Evolutionary conservation across 164 flowering plant species (phyloP), one percentile per base, ranked within the genome.

Genomic region (Dillenia suffruticosa): DNA sequence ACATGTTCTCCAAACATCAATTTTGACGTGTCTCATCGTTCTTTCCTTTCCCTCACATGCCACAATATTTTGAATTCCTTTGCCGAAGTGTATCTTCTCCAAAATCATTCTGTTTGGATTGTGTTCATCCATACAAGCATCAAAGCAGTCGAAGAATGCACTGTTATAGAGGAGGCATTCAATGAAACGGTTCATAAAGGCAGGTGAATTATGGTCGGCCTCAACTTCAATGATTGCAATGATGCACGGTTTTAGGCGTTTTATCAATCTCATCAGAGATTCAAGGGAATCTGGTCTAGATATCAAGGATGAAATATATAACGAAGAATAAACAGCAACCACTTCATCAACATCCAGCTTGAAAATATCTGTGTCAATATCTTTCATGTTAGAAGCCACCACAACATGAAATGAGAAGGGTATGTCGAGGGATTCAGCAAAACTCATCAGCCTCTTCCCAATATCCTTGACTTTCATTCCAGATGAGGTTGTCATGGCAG

Each of bases 221-320:
- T 64, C 68, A 1, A 57, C 57, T 51, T 65, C 68, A 14, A 53
- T n/a, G 24, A 65, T 45, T 19, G 58, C 51, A 62, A 65, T 65
- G 2, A 65, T 19, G 3, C 19, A 12, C 12, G 63, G 63, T 17
- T 58, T 58, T 5, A 58, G 8, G 13, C n/a, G 14, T 52, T n/a
- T 58, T 14, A 65, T 51, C 40, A 65, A 51, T 15, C 45, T 58
- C 68, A 65, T 65, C 10, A 65, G 0, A 13, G 54, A 45, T 8
- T 57, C 46, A 22, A 65, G 46, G 1, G 12, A 45, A 44, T 51
- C 57, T 12, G 54, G 68, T 45, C 16, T 16, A 5, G 19, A 50
- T 44, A 65, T 16, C 63, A 58, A 1, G 14, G 10, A 4, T 14
- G n/a, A 16, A 6, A 65, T 46, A 12, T 24, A 49, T 40, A 6